Base-by-base conservation (phyloP, 2,329 filamentous ascomycete species). In the Trichophyton benhamiae region DNA sequence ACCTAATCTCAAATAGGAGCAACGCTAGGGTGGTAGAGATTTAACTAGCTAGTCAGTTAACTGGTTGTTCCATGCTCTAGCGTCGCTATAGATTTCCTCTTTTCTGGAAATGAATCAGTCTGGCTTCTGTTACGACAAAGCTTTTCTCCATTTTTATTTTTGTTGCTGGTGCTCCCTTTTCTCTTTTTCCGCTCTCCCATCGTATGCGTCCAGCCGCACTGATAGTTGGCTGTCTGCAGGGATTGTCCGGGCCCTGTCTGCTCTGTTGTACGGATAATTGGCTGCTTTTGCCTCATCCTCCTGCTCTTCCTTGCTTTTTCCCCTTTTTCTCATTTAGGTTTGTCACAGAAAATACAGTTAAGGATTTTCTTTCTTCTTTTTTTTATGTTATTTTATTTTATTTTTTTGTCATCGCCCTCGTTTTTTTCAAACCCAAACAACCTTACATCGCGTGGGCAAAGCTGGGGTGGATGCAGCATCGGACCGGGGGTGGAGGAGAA, bases 401-500 rank as follows among this genome's bases (percentile, higher is more conserved):
- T 17, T 48, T 48, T 48, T 48, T 48, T 48, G 15, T 17, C 20
- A 9, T 25, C 44, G 5, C 20, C 25, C 25, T 33, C 30, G 33
- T 53, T 55, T 36, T 55, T 55, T 55, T 13, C 52, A 55, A 55
- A 55, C 27, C 52, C 27, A 55, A 55, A 55, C 27, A 55, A 55
- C 52, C 52, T 55, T 36, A 55, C 52, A n/a, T 55, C 52, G 52
- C 52, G 52, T 55, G 52, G 49, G 27, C 27, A 27, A 55, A 55
- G 52, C 52, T 55, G 52, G 52, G 52, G 52, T 55, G 52, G 52
- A 55, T 55, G 52, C 52, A 55, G 52, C n/a, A 38, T 55, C 52
- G 52, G 52, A 55, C 52, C 52, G 52, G 52, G 52, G 49, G 25
- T 20, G 20, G 27, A 8, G 30, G 52, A 13, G 27, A 38, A 33